Percentiles rank a stretch among this genome's conserved stretches.
Conservation (phyloP, 352 stramenopile genomes). For the Phytophthora hibernalis region DNA sequence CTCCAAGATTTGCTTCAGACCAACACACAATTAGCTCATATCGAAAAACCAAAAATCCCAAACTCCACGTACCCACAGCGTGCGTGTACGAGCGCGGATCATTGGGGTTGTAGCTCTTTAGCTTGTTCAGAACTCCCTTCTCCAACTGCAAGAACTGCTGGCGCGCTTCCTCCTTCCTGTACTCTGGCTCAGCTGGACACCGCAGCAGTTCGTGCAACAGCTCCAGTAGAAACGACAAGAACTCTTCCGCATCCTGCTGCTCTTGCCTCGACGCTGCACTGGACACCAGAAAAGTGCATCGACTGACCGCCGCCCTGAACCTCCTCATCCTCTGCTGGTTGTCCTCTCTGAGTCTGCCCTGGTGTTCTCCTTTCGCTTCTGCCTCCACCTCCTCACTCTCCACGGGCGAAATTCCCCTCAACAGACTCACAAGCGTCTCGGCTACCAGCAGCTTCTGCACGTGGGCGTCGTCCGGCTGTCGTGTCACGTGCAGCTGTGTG, state of each 20-base stretch:
- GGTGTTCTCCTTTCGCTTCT: slow-evolving; percentile 7
- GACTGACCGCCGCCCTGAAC: slow-evolving; percentile 44
- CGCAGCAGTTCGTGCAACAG: slow-evolving; percentile 66
- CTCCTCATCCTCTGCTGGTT: slow-evolving; percentile 38
- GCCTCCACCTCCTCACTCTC: slow-evolving; percentile 15
- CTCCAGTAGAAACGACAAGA: slow-evolving; percentile 77
- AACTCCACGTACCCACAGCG: slow-evolving; percentile 57
- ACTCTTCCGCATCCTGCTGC: slow-evolving; percentile 86
- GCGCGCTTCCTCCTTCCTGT: slow-evolving; percentile 25
- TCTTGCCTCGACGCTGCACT: slow-evolving; percentile 50
- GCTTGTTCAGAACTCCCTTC: slow-evolving; percentile 30
- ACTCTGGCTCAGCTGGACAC: slow-evolving; percentile 20
- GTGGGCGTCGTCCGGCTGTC: slow-evolving; percentile 25
- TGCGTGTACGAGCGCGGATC: slow-evolving; percentile 65
- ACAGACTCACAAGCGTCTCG: slow-evolving; percentile 39
- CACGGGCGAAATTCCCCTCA: slow-evolving; percentile 24
- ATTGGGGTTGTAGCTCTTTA: slow-evolving; percentile 43
- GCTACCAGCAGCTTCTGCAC: slow-evolving; percentile 36
- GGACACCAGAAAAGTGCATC: slow-evolving; percentile 60
- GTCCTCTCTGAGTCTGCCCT: slow-evolving; percentile 23
- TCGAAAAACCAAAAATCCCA: not conserved
- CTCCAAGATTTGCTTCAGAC: slow-evolving; percentile 54
- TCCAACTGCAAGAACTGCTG: slow-evolving; percentile 34
- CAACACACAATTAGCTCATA: slow-evolving; percentile 2
- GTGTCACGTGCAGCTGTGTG: slow-evolving; percentile 33